Evolutionary conservation across 371 early-diverging fungal species (phyloP), one percentile per base, ranked within the genome.

Genomic region (Rhizopus sp.): DNA sequence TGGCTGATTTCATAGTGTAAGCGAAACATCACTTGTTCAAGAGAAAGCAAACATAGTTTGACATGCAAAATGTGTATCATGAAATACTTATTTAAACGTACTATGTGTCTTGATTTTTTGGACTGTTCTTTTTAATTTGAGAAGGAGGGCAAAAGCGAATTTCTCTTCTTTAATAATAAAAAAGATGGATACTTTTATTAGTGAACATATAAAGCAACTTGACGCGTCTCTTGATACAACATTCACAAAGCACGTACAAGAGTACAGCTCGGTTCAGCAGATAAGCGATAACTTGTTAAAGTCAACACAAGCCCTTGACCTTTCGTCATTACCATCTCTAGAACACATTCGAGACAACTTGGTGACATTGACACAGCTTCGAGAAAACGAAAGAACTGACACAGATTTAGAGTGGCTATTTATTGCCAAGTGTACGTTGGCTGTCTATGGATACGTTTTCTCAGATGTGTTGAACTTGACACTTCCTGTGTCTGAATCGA

Each of bases 401-500:
- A 55, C 59, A 29, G 45, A 64, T 5, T 45, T 85, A 33, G 81
- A 81, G 44, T 78, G 78, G 70, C 50, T 85, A 12, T 83, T 87
- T 60, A 40, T 83, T 30, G 77, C 84, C 30, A 87, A 83, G 55
- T 74, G 81, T 30, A 73, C 80, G 0, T 60, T 83, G 1, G 80
- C 84, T 2, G 73, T 89, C 13, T 85, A 92, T 59, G 89, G 87
- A 0, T 75, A 78, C 31, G 62, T 87, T 3, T 68, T 89, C 15
- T 73, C 81, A 34, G 72, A 71, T 5, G 68, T 92, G 12, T 68
- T 92, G 34, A 79, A 79, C 16, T 73, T 84, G 3, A 86, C 87
- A 5, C 66, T 89, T 34, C 87, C 88, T 1, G 57, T 89, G 44
- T 77, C 87, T 4, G 77, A 79, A 37, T 83, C 88, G 34, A 81